Base-by-base conservation (phyloP, 2,329 filamentous ascomycete species). In the Pyrenophora teres region DNA sequence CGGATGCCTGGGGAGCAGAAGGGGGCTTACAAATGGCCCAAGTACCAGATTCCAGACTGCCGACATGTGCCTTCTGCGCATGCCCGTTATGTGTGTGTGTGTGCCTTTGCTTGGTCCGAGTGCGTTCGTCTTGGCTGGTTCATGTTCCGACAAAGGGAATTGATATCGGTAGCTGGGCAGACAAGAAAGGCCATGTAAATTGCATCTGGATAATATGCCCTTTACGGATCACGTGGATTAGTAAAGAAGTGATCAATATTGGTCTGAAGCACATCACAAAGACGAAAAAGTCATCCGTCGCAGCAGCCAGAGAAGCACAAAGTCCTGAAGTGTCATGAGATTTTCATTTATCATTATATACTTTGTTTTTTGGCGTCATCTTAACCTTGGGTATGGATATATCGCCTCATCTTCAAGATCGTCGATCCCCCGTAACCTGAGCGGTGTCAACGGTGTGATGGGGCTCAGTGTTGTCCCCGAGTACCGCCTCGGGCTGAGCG, bases 391-490 rank as follows among this genome's bases (percentile, higher is more conserved):
- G 40, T 52, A 66, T 42, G 59, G 64, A 52, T 67, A 67, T 60
- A 70, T 70, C 57, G 67, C 52, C 59, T 60, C 54, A 21, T 52
- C 51, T 8, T 59, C 52, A 23, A 63, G 63, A 55, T 66, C 60
- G 7, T 64, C 62, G 52, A 57, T 51, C 25, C 57, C 62, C 38
- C 64, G 57, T 45, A 71, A 45, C 33, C 67, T 39, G 46, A 59
- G 64, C 21, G 68, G 67, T 44, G 56, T 57, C 52, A 71, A 56
- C 23, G 67, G 66, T 23, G 64, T 57, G 49, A 72, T 67, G 13
- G 69, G 67, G 30, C 62, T 68, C 37, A 69, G 27, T 13, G 64
- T 61, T 16, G 65, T 55, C 15, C 57, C 60, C 9, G 67, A 70
- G 31, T 63, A 59, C 35, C 68, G 50, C 52, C 6, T 56, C 2